Evolutionary conservation across 352 stramenopile species (phyloP), one percentile per base, ranked within the genome.

Genomic region (Globisporangium canariense): DNA sequence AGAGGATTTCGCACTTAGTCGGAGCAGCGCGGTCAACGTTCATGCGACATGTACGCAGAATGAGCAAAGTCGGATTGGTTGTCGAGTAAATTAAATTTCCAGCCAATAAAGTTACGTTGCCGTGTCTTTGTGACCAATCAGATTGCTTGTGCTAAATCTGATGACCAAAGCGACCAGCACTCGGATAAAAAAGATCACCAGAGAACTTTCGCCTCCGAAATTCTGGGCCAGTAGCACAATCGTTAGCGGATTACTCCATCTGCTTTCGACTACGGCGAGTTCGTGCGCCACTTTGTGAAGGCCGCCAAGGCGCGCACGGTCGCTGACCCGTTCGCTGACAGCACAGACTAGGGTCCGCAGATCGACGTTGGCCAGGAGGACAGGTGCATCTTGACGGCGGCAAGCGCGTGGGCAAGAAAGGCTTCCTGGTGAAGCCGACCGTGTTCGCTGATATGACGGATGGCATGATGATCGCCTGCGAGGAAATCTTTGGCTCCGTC

Each of bases 401-500:
- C 50, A 89, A 86, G 65, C 69, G 78, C 28, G 64, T 90, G 9
- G 64, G 75, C 45, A 71, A 81, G 51, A 81, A 88, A 74, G 81
- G 86, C 30, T 94, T 88, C 63, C 99, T 97, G 78, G 96, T 97
- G 69, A 64, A 90, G 64, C 94, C 97, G 3, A 98, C 94, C 1
- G 83, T 99, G 46, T 83, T 99, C 30, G 88, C 73, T 1, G 81
- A 91, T 40, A 74, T 91, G 25, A 78, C 64, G 51, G 84, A 88
- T 67, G 77, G 93, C 74, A 96, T 96, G 83, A 91, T 69, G 22
- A 97, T 98, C 64, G 89, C 86, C 22, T 75, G 85, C 50, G 88
- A 98, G 61, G 91, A 98, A 76, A 93, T 98, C 56, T 98, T 98
- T 67, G 92, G 92, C n/a, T 90, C 90, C 3, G 86, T 98, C 25